phyloP scores from a whole-genome alignment of 106 monocot genomes.

The Acanthochlamys bracteata region DNA sequence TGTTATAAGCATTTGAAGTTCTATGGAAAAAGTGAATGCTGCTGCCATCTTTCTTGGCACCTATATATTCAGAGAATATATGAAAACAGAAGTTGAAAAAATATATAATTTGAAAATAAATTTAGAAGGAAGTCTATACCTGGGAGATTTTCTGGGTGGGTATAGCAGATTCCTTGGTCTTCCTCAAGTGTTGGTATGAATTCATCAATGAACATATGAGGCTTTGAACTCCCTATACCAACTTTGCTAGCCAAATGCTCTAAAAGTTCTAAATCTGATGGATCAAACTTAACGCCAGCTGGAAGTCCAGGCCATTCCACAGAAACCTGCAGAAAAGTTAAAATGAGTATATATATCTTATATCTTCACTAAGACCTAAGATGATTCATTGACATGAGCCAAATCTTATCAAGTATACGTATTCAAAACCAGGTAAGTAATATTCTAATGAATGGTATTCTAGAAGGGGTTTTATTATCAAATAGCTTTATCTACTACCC shows the following conservation, averaged over 20 bases:
- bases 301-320: conserved; percentile 90
- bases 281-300: conserved; percentile 96
- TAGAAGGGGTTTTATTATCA: too few relatives aligned
- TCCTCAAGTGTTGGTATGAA: conserved; percentile 79
- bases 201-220: conserved; percentile 81
- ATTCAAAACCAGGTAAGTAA: too few relatives aligned
- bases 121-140: conserved; percentile 29
- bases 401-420: too few relatives aligned
- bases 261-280: conserved; percentile 70
- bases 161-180: conserved; percentile 82
- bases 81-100: neutral
- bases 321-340: conserved; percentile 39
- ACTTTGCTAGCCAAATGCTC: conserved; percentile 78
- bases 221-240: conserved; percentile 38
- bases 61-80: conserved; percentile 20
- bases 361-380: too few relatives aligned
- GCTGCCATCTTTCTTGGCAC: conserved; percentile 79
- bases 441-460: too few relatives aligned
- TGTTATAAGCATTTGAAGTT: conserved; percentile 73
- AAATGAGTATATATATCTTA: neutral
- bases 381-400: too few relatives aligned
- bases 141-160: conserved; percentile 94
- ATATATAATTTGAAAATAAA: neutral
- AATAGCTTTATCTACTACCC: too few relatives aligned
- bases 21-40: conserved; percentile 79